A percentile compares a stretch with the other conserved stretches of the same genome.
phyloP scores from a whole-genome alignment of 2,329 filamentous ascomycete genomes.

The Biscogniauxia marginata region DNA sequence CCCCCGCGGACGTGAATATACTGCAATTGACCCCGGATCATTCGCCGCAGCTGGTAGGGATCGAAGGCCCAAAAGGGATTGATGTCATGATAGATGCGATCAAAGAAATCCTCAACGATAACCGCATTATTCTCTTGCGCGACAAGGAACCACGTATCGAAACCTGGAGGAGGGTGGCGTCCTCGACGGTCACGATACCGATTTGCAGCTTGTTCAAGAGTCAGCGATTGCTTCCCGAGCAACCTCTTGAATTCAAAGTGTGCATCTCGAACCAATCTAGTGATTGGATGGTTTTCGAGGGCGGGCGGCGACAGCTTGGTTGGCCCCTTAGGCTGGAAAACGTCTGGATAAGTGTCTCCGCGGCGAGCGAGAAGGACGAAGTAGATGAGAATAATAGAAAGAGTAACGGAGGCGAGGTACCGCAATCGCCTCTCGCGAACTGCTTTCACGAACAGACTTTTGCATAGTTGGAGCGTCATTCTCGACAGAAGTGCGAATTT shows the following conservation, averaged over 20 bases:
- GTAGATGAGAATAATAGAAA: background rate
- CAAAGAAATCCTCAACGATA: constrained; percentile 62
- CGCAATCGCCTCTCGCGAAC: background rate
- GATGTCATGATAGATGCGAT: constrained; percentile 62
- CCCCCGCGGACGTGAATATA: constrained; percentile 48
- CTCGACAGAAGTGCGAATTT: background rate
- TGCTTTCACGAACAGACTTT: background rate
- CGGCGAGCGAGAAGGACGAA: background rate
- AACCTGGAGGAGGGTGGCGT: constrained; percentile 61
- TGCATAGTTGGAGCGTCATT: background rate
- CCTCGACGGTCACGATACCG: constrained; percentile 56
- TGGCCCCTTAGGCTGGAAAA: background rate
- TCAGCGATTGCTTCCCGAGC: constrained; percentile 45
- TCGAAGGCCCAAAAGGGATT: constrained; percentile 59
- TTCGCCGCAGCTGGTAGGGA: constrained; percentile 37
- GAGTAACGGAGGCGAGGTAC: background rate
- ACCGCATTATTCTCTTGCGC: constrained; percentile 50
- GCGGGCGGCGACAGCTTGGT: background rate
- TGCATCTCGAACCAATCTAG: constrained; percentile 45
- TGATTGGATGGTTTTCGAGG: constrained; percentile 43
- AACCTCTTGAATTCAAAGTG: constrained; percentile 40
- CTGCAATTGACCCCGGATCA: constrained; percentile 41
- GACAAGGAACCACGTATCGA: constrained; percentile 57
- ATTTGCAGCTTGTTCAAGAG: constrained; percentile 49
- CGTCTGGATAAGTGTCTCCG: background rate